Conservation (phyloP, 441 rosid species). For the Bocquillonia castaneifolia region DNA sequence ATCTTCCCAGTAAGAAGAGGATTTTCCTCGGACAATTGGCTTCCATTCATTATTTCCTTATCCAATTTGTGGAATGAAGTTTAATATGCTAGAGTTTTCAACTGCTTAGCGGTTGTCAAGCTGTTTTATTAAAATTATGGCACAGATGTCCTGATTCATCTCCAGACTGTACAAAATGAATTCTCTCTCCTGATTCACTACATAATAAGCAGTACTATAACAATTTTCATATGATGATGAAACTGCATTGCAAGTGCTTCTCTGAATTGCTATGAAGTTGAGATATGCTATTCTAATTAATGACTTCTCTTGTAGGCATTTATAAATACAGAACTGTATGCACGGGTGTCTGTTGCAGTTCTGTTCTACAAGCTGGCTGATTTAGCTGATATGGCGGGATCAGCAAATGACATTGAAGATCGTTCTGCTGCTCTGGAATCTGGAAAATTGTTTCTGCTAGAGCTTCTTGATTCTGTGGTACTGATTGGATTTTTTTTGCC, state of each 20-base stretch:
- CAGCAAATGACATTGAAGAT: conserved; percentile 43
- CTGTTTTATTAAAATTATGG: not conserved
- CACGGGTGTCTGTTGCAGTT: conserved; percentile 84
- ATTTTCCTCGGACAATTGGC: not conserved
- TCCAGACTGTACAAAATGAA: not conserved
- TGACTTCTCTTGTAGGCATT: conserved; percentile 49
- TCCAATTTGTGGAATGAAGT: not conserved
- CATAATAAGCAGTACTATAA: conserved; percentile 3
- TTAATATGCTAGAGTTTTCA: not conserved
- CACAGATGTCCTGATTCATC: not conserved
- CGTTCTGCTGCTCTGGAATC: conserved; percentile 56
- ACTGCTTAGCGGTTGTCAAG: not conserved
- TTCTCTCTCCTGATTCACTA: not conserved
- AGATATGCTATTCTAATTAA: conserved; percentile 6
- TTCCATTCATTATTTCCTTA: not conserved
- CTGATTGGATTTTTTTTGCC: conserved; percentile 6
- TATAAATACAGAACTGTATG: conserved; percentile 90
- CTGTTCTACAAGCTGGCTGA: conserved; percentile 69
- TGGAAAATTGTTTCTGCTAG: conserved; percentile 75
- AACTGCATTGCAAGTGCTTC: conserved; percentile 1
- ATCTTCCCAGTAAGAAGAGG: not conserved
- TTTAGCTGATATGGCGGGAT: conserved; percentile 45
- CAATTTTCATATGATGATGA: conserved; percentile 9
- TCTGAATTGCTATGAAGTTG: conserved; percentile 13
- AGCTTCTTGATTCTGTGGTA: conserved; percentile 91